phyloP scores from a whole-genome alignment of 2,329 filamentous ascomycete species.

The Aspergillus sp. region DNA sequence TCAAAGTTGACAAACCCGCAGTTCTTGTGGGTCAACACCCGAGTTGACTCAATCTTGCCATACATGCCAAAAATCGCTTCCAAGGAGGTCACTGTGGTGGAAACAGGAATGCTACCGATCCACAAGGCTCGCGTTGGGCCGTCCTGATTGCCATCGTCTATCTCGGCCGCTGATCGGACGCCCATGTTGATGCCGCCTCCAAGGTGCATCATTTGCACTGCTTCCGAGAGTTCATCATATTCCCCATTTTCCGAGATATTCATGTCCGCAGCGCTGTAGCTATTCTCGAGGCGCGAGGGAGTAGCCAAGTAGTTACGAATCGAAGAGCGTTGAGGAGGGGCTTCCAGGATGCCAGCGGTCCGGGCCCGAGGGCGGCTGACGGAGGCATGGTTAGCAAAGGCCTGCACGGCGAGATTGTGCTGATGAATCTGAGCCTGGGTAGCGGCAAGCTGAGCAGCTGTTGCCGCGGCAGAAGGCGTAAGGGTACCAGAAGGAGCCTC shows the following conservation, averaged over 20 bases:
- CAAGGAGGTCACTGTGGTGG: constrained; percentile 88
- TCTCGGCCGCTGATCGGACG: constrained; percentile 55
- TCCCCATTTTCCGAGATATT: constrained; percentile 65
- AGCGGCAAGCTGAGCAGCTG: constrained; percentile 49
- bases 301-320: constrained; percentile 67
- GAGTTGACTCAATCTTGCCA: constrained; percentile 78
- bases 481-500: constrained; percentile 49
- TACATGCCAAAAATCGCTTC: constrained; percentile 94
- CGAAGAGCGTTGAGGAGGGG: constrained; percentile 54
- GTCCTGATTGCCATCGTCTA: constrained; percentile 72
- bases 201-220: constrained; percentile 72
- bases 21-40: constrained; percentile 96
- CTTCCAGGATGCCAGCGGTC: constrained; percentile 85
- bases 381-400: constrained; percentile 76
- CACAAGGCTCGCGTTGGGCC: constrained; percentile 87
- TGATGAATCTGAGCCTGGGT: constrained; percentile 66
- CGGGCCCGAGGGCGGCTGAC: constrained; percentile 76
- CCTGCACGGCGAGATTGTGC: constrained; percentile 88
- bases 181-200: constrained; percentile 43
- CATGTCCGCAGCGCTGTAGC: constrained; percentile 66
- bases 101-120: constrained; percentile 95
- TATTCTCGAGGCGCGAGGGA: constrained; percentile 65
- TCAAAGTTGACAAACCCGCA: constrained; percentile 99
- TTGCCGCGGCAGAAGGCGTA: constrained; percentile 49
- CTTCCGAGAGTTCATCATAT: constrained; percentile 70